Base-by-base conservation (phyloP, 768 basidiomycete species). In the Lyophyllum atratum region DNA sequence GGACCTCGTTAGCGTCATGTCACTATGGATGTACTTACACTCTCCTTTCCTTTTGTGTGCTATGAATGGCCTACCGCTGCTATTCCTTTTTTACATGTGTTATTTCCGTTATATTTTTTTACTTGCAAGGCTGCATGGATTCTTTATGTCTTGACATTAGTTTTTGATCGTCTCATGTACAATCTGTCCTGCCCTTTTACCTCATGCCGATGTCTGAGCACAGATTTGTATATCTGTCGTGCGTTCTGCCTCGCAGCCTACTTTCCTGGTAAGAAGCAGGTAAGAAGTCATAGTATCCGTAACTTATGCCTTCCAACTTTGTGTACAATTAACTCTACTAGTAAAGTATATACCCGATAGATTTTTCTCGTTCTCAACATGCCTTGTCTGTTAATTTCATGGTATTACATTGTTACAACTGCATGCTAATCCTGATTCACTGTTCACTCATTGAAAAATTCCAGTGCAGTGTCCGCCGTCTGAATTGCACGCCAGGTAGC, bases 391-490 rank as follows among this genome's bases (percentile, higher is more conserved):
- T n/a, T 19, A 19, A 44, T 44, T 26, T 28, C 45, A 25, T 46
- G 26, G 8, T 46, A 15, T 19, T 40, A 19, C 39, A 40, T 40
- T 19, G 39, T 7, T 19, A 40, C 25, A 17, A 28, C n/a, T 46
- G 6, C 4, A 28, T 25, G n/a, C 39, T 21, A 12, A 28, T 39
- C 14, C 42, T 17, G 54, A 21, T 60, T 76, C 70, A 89, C 74
- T 88, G 21, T 60, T 76, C 70, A 89, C 74, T 88, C 86, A 65
- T 87, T 83, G 77, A 89, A 89, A 72, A 87, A 87, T 59, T 85
- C 81, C 53, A 92, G 73, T 2, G 85, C 85, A 17, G 76, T 81
- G 55, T 81, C 79, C 31, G 65, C 59, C 2, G 77, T 79, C 60
- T 91, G 89, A 60, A 92, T 80, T 10, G 89, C 90, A 54, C 80